A percentile compares a stretch with the other conserved stretches of the same genome.
These are phyloP conservation scores for Kockiozyma suomiensis DNA, from an alignment of 805 yeast genomes.

Conservation along the genomic window DNA sequence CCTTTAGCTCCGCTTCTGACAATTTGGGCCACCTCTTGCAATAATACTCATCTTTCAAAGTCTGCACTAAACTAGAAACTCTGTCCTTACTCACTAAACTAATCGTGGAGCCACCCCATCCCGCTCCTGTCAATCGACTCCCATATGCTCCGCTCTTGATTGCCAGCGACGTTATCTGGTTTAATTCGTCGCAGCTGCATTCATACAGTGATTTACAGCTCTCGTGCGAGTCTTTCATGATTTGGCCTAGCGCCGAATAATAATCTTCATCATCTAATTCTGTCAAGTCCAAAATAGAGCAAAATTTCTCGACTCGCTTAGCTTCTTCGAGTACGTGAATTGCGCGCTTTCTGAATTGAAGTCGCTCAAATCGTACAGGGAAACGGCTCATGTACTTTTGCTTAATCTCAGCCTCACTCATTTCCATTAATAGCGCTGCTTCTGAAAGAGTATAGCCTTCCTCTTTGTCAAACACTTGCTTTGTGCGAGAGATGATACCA, in stretches of 20 bases:
- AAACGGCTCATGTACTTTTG: conserved; percentile 52
- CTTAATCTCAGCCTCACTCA: conserved; percentile 50
- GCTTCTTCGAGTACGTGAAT: conserved; percentile 67
- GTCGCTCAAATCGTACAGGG: conserved; percentile 59
- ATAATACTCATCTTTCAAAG: conserved; percentile 57
- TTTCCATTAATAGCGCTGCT: conserved; percentile 50
- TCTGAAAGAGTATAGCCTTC: conserved; percentile 56
- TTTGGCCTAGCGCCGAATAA: conserved; percentile 51
- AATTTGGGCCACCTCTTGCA: conserved; percentile 52
- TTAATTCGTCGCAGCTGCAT: conserved; percentile 60
- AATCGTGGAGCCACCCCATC: conserved; percentile 77
- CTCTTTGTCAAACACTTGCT: conserved; percentile 46
- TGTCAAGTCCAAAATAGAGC: conserved; percentile 46
- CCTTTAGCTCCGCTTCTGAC: conserved; percentile 49
- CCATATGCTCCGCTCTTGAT: conserved; percentile 60
- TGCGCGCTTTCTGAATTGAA: conserved; percentile 60
- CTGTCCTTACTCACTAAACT: conserved; percentile 53
- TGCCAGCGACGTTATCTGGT: conserved; percentile 58
- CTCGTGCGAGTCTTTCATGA: conserved; percentile 62
- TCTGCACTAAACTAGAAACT: conserved; percentile 45
- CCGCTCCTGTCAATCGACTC: conserved; percentile 77
- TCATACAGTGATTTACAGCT: conserved; percentile 54
- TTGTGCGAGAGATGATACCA: conserved; percentile 49
- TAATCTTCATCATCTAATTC: conserved; percentile 38
- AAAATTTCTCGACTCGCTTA: conserved; percentile 56